phyloP scores from a whole-genome alignment of 345 rosid genomes.

The Sisymbrium irio region DNA sequence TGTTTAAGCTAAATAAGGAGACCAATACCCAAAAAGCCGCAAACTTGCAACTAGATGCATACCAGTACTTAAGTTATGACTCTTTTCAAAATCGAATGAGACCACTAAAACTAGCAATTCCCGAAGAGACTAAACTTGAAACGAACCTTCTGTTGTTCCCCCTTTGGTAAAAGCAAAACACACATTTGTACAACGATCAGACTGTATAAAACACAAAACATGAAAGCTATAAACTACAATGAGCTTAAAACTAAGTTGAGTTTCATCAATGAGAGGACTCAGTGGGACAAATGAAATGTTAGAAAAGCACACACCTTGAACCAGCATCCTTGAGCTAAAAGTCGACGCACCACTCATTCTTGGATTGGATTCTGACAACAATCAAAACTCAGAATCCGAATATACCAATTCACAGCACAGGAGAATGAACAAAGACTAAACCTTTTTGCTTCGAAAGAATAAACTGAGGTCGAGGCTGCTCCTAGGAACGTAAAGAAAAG shows the following conservation, averaged over 20 bases:
- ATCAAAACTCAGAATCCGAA: neutral
- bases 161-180: neutral
- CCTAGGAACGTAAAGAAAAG: neutral
- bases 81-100: no score
- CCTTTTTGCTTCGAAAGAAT: neutral
- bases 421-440: neutral
- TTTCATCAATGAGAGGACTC: neutral
- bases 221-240: neutral
- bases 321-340: constrained; percentile 26
- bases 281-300: neutral
- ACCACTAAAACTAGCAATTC: no score
- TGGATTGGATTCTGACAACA: neutral
- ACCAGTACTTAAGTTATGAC: neutral
- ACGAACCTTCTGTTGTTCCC: no score
- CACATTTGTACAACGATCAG: neutral
- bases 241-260: neutral
- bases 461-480: neutral
- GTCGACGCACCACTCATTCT: constrained; percentile 25
- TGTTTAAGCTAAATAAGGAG: neutral
- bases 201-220: neutral
- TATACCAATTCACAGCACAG: neutral
- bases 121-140: no score
- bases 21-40: neutral
- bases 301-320: constrained; percentile 4
- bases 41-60: constrained; percentile 2